These are phyloP conservation scores for Phytophthora cactorum DNA, from an alignment of 352 stramenopile genomes.

Conservation along the genomic window DNA sequence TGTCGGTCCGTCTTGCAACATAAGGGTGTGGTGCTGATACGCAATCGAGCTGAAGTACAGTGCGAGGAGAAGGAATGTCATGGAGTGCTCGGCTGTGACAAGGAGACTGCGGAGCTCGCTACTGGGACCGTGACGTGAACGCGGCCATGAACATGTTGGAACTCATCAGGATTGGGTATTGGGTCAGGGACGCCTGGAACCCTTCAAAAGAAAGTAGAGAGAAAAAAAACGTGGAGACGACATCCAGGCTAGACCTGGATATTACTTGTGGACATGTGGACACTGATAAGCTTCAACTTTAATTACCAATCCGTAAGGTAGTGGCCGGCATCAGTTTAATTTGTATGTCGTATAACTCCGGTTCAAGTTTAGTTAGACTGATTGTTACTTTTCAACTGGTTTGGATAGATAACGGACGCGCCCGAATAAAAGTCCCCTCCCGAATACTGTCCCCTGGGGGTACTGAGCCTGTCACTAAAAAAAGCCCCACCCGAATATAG, in stretches of 20 bases:
- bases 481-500: no score
- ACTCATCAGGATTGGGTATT: constrained; percentile 13
- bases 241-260: constrained; percentile 18
- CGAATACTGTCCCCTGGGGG: no score
- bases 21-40: constrained; percentile 3
- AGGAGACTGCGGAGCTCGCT: constrained; percentile 11
- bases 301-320: no score
- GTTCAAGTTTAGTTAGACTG: no score
- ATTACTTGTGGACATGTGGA: background rate
- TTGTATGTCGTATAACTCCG: no score
- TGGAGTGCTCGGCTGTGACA: constrained; percentile 10
- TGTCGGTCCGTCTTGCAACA: no score
- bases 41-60: constrained; percentile 8
- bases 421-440: no score
- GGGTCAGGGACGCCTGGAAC: background rate
- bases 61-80: constrained; percentile 18
- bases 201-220: constrained; percentile 4
- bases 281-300: no score
- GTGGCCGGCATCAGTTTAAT: no score
- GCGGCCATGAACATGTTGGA: constrained; percentile 28
- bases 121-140: constrained; percentile 26
- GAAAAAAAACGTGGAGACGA: constrained; percentile 11
- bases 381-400: no score
- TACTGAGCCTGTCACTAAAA: no score
- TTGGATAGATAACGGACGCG: no score